A percentile compares a stretch with the other conserved stretches of the same genome.
Evolutionary conservation across 192 early-diverging fungal genomes (phyloP).

Genomic region (Funneliformis mosseae): DNA sequence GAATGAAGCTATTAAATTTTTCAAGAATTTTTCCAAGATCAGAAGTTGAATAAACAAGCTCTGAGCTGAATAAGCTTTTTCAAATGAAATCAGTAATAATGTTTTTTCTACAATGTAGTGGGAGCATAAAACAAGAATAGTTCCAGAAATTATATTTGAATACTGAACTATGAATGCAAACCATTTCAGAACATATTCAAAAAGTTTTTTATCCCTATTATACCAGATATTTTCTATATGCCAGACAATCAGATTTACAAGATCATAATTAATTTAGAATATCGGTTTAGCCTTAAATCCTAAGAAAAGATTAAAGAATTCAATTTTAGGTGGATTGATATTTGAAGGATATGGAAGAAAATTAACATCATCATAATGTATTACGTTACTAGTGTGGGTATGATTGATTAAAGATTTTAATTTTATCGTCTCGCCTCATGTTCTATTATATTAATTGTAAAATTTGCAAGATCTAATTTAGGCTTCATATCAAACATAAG

Average conservation of each 20-base stretch:
- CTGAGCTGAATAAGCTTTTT: too few relatives aligned
- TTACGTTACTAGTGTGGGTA: background rate
- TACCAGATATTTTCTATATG: too few relatives aligned
- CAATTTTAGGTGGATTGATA: background rate
- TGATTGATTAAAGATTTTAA: slow-evolving; percentile 16
- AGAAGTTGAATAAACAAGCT: too few relatives aligned
- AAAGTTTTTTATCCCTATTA: background rate
- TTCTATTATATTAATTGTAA: slow-evolving; percentile 17
- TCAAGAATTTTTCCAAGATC: too few relatives aligned
- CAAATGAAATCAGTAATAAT: too few relatives aligned
- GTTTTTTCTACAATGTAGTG: too few relatives aligned
- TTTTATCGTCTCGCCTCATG: slow-evolving; percentile 10
- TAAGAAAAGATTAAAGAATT: too few relatives aligned
- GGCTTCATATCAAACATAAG: background rate
- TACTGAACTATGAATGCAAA: too few relatives aligned
- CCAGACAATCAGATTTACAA: slow-evolving; percentile 9
- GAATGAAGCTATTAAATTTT: too few relatives aligned
- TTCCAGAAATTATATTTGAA: too few relatives aligned
- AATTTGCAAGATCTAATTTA: background rate
- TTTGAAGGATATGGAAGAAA: slow-evolving; percentile 7
- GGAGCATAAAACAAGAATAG: too few relatives aligned
- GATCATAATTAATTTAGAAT: slow-evolving; percentile 13
- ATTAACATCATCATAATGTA: slow-evolving; percentile 23
- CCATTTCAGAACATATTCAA: background rate
- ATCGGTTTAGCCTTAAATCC: slow-evolving; percentile 5